Evolutionary conservation across 1,139 yeast genomes (phyloP), one percentile per base, ranked within the genome.

Genomic region (Candida sp.): DNA sequence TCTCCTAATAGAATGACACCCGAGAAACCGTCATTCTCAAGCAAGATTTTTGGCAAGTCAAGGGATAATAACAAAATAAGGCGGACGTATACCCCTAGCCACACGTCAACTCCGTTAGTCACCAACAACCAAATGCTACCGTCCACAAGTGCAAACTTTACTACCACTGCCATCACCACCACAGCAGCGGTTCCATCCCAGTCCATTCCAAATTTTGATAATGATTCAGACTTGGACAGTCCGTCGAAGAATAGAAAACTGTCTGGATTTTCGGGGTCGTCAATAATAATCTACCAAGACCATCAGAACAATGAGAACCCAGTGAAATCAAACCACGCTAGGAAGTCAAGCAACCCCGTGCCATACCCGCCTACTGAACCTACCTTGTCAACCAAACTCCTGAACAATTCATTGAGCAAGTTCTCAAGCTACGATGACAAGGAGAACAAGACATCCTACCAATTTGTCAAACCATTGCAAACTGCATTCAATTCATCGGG

Each of bases 401-500:
- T 38, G 42, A 38, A 26, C 28, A 38, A 38, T 26, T 38, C 42
- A 11, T 38, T 38, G 31, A 38, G n/a, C 7, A 31, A n/a, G 22
- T 43, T 38, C 12, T 35, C 44, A 27, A 8, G 53, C 55, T 51
- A 51, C 44, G 75, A 68, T 34, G 73, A 73, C 51, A 72, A 75
- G 51, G 80, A 72, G 53, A 75, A 76, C 56, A 66, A 64, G 40
- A 60, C 80, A 25, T 80, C 86, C 1, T 90, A 86, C 67, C 83
- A 84, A 56, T 83, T 84, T 51, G 96, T 88, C 32, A 88, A 88
- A 63, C 97, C 97, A 4, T 75, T 90, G 44, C 96, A 90, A 65
- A 86, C 94, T 0, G 97, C 96, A 11, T 91, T 91, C 66, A 80
- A 84, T 67, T 83, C 94, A 4, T 75, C 89, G 0, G 97, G 97